A percentile compares a stretch with the other conserved stretches of the same genome.
These are phyloP conservation scores for Eucalyptus curtisii DNA, from an alignment of 345 rosid species.

Conservation along the genomic window DNA sequence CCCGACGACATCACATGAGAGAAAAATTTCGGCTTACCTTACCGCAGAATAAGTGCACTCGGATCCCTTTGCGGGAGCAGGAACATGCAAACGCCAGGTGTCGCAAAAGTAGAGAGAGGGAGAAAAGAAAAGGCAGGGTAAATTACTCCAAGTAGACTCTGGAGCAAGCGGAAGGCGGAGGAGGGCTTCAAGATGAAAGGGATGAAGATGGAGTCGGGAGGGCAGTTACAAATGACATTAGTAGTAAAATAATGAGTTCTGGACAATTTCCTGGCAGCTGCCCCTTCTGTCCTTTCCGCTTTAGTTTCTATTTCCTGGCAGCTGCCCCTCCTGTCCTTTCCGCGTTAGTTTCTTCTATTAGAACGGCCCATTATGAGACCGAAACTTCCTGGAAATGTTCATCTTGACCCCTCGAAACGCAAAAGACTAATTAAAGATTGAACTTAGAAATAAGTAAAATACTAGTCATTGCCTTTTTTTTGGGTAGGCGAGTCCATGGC, in stretches of 20 bases:
- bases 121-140: not conserved
- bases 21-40: not conserved
- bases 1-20: not conserved
- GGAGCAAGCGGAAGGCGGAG: not conserved
- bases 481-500: not conserved
- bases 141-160: not conserved
- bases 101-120: not conserved
- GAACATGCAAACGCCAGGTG: not conserved
- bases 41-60: not conserved
- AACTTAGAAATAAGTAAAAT: not conserved
- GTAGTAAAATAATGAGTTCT: not conserved
- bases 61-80: not conserved
- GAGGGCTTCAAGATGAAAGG: not conserved
- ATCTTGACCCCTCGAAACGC: no score
- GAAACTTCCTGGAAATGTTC: no score
- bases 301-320: accelerated
- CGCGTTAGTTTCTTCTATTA: no score
- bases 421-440: not conserved
- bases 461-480: not conserved
- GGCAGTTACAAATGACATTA: not conserved
- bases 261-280: not conserved
- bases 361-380: no score
- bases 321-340: no score
- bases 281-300: no score
- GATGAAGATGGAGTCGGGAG: not conserved